A percentile compares a stretch with the other conserved stretches of the same genome.
These are phyloP conservation scores for Candida glucosophila DNA, from an alignment of 1,139 yeast species.

Conservation along the genomic window DNA sequence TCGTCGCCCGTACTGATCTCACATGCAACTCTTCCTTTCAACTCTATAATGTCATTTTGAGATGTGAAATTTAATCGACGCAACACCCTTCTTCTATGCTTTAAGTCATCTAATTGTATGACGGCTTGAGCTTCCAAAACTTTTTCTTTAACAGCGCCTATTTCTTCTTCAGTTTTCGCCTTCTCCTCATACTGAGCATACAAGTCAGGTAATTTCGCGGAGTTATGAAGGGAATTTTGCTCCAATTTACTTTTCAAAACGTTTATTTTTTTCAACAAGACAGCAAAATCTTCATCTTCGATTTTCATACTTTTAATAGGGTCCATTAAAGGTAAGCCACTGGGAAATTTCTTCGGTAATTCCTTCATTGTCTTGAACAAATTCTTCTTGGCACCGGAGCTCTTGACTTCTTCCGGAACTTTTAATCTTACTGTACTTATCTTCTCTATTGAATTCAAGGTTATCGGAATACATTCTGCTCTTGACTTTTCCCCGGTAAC, in stretches of 20 bases:
- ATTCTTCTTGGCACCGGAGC: constrained; percentile 61
- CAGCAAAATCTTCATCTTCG: constrained; percentile 65
- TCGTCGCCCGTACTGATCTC: constrained; percentile 96
- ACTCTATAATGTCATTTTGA: constrained; percentile 75
- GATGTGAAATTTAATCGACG: constrained; percentile 79
- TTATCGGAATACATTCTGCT: constrained; percentile 76
- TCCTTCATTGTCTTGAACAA: constrained; percentile 74
- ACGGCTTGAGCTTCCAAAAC: constrained; percentile 83
- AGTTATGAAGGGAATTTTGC: constrained; percentile 61
- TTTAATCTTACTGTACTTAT: constrained; percentile 75
- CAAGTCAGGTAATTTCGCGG: constrained; percentile 52
- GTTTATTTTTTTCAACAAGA: constrained; percentile 65
- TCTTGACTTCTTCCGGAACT: constrained; percentile 72
- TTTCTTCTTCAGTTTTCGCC: constrained; percentile 51
- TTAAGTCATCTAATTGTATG: constrained; percentile 87
- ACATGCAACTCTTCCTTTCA: constrained; percentile 93
- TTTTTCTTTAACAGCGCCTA: constrained; percentile 52
- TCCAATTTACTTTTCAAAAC: constrained; percentile 68
- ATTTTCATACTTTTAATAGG: constrained; percentile 92
- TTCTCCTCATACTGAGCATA: constrained; percentile 61
- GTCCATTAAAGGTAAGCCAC: constrained; percentile 82
- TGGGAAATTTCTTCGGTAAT: constrained; percentile 75
- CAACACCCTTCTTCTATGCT: constrained; percentile 84
- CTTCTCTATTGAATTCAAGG: constrained; percentile 64
- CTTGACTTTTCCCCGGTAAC: constrained; percentile 60